Base-by-base conservation (phyloP, 1,284 basidiomycete species). In the Cystobasidium pallidum region DNA sequence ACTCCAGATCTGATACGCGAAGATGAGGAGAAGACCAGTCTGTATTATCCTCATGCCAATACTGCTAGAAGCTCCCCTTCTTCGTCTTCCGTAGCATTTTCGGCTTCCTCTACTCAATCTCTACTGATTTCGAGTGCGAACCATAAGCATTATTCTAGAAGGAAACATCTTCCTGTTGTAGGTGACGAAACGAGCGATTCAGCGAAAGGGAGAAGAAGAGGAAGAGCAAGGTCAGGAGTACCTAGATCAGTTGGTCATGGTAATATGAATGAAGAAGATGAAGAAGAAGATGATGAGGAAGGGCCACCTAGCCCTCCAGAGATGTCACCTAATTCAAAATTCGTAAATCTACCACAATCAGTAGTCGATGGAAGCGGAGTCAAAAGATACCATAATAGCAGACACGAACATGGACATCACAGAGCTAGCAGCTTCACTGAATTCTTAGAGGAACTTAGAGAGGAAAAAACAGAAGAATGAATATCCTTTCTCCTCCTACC, bases 1-100 rank as follows among this genome's bases (percentile, higher is more conserved):
- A 71, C 68, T 28, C 68, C 68, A 1, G 61, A 63, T 52, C 41
- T 64, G 3, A 64, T 71, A 3, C 59, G 47, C n/a, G 68, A 71
- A 71, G 68, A 71, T 28, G 68, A 71, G 21, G 36, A 32, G 15
- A n/a, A 32, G 28, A 26, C n/a, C n/a, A 3, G 19, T 28, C 10
- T 19, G 13, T 64, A 64, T 51, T 51, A 51, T 51, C 62, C 62
- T 24, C 62, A 51, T 36, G 26, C 45, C n/a, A 45, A 45, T 45
- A 6, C 43, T 15, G 43, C 43, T 64, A 26, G 62, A 34, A 57
- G 32, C 19, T 34, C 54, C 7, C 36, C 54, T 2, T 54, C 51
- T 63, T 41, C 28, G 30, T 1, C 36, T 19, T 36, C 43, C 19
- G 30, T 55, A 2, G 54, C 52, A 1, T 19, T 49, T 26, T 66